Base-by-base conservation (phyloP, 148 eudicot genomes). In the Dysphania ambrosioides region DNA sequence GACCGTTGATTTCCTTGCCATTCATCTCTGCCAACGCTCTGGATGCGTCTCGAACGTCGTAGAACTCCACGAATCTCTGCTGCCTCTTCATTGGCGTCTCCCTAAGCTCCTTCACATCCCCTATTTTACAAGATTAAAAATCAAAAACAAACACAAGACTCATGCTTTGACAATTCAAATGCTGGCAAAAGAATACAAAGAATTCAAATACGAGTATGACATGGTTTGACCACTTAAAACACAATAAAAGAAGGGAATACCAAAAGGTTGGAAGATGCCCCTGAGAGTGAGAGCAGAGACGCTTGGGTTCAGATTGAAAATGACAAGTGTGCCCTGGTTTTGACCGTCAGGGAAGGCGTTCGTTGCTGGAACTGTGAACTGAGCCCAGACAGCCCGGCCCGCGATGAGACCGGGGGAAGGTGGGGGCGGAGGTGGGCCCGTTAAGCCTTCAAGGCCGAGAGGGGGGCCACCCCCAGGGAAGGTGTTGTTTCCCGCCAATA, bases 301-400 rank as follows among this genome's bases (percentile, higher is more conserved):
- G 0, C 55, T 63, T 6, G 87, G 74, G 42, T 86, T 84, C 34
- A 91, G 60, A 70, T 91, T 87, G 73, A 91, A 90, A 15, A 94
- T 40, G 56, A 94, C 98, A 5, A 94, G 75, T 15, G 92, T 90
- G 4, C 98, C 98, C 32, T 94, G 98, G 68, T 94, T 94, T 31
- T 69, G 79, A 11, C 93, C 89, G 23, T 87, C 96, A 0, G 93
- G 89, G 11, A 83, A 76, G 2, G 83, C 87, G 18, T 73, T 55
- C 21, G 80, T 49, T 15, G 72, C 79, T n/a, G 98, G 96, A 6
- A 78, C 4, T n/a, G 71, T 77, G 40, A 88, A 94, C 85, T 94
- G 93, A 66, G 97, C 98, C 98, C 98, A 94, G 32, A 90, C 88
- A 0, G 83, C 89, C 5, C 83, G 78, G 11, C 98, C 95, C 21